Evolutionary conservation across 441 rosid genomes (phyloP).

Genomic region (Pelargonium fulgidum): DNA sequence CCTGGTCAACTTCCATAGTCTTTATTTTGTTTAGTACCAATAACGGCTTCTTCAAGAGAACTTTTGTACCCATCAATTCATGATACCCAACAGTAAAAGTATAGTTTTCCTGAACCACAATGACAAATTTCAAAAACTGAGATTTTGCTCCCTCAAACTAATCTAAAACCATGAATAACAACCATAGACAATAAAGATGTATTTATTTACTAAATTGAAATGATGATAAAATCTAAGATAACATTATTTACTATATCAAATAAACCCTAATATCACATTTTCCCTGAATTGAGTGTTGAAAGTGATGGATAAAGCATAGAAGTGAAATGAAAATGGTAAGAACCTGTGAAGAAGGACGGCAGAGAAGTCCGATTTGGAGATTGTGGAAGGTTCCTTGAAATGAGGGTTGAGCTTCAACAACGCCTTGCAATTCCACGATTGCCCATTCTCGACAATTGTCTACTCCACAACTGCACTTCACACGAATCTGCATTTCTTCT

Average conservation of each 20-base stretch:
- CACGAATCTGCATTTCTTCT: slow-evolving; percentile 58
- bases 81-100: slow-evolving; percentile 83
- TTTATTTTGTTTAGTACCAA: slow-evolving; percentile 64
- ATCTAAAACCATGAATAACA: too few relatives aligned
- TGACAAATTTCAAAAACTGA: background rate
- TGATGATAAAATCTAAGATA: too few relatives aligned
- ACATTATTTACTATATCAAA: too few relatives aligned
- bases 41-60: slow-evolving; percentile 64
- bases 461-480: slow-evolving; percentile 69
- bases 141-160: too few relatives aligned
- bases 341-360: slow-evolving; percentile 66
- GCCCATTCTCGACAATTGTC: slow-evolving; percentile 81
- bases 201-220: too few relatives aligned
- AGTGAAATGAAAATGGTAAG: slow-evolving; percentile 16
- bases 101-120: slow-evolving; percentile 42
- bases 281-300: too few relatives aligned
- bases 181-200: too few relatives aligned
- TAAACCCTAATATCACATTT: too few relatives aligned
- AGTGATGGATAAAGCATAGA: background rate
- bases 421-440: slow-evolving; percentile 76
- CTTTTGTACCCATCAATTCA: slow-evolving; percentile 58
- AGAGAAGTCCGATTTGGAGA: slow-evolving; percentile 68
- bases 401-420: slow-evolving; percentile 57
- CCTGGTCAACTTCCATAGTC: slow-evolving; percentile 25
- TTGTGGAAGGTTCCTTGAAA: slow-evolving; percentile 54